phyloP scores from a whole-genome alignment of 257 asterid genomes.

The Scutellaria minor region DNA sequence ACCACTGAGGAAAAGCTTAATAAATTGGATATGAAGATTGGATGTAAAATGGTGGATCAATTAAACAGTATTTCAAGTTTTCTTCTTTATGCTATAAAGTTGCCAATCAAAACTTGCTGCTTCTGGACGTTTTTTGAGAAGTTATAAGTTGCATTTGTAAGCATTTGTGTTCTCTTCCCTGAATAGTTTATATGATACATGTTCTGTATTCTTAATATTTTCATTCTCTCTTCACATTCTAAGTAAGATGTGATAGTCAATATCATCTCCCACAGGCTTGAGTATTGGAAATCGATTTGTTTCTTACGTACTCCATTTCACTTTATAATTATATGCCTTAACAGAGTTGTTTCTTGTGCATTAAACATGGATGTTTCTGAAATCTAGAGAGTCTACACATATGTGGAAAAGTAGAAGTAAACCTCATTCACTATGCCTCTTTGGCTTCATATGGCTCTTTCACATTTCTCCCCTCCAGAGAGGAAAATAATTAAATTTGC shows the following conservation, averaged over 20 bases:
- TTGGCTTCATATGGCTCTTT: conserved; percentile 9
- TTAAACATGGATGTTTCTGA: conserved; percentile 17
- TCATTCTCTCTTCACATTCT: not conserved
- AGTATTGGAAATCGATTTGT: conserved; percentile 1
- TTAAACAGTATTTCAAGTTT: not conserved
- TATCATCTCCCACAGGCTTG: conserved; percentile 7
- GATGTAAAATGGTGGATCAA: not conserved
- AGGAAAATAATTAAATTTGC: not conserved
- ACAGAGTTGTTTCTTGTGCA: not conserved
- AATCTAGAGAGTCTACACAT: conserved; percentile 1
- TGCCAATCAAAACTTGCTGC: conserved; percentile 9
- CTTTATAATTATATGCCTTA: conserved; percentile 11
- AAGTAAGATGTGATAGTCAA: not conserved
- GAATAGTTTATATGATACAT: not conserved
- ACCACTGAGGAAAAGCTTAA: conserved; percentile 1
- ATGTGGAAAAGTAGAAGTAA: not conserved
- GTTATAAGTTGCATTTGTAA: not conserved
- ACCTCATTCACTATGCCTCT: not conserved
- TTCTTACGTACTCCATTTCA: not conserved
- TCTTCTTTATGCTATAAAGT: not conserved
- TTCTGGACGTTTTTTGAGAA: conserved; percentile 2
- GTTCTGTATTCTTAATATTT: conserved; percentile 3
- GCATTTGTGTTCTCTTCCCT: conserved; percentile 10
- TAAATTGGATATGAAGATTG: conserved; percentile 1
- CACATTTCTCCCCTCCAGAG: not conserved